These are phyloP conservation scores for Sanguinoderma infundibulare DNA, from an alignment of 1,284 basidiomycete species.

Conservation along the genomic window DNA sequence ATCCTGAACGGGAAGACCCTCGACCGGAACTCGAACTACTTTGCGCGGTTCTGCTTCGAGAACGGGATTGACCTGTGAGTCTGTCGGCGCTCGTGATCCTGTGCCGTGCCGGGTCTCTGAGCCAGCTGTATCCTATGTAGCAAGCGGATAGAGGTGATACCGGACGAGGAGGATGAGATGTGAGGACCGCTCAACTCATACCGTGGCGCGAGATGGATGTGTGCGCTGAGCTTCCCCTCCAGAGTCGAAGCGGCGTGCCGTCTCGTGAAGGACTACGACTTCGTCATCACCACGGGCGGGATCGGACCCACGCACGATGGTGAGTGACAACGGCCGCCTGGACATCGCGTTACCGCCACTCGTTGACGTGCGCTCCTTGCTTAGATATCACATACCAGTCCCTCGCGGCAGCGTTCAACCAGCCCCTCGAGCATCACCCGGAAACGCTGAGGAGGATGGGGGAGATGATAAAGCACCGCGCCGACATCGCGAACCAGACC, in stretches of 20 bases:
- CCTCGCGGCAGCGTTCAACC: constrained; percentile 85
- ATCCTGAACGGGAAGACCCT: constrained; percentile 88
- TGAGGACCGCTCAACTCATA: constrained; percentile 43
- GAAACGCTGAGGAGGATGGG: constrained; percentile 86
- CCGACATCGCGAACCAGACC: constrained; percentile 61
- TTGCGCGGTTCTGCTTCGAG: constrained; percentile 88
- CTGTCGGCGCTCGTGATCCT: constrained; percentile 33
- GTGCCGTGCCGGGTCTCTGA: neutral
- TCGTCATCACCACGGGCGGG: constrained; percentile 86
- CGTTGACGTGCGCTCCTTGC: neutral
- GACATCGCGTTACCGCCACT: neutral
- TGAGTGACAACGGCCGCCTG: constrained; percentile 33
- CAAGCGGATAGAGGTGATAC: constrained; percentile 89
- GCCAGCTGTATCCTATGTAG: constrained; percentile 40
- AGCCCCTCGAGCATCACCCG: constrained; percentile 74
- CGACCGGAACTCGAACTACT: constrained; percentile 86
- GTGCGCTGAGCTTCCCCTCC: neutral
- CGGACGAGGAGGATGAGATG: constrained; percentile 92
- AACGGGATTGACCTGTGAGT: constrained; percentile 84
- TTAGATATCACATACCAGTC: constrained; percentile 89
- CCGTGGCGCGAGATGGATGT: neutral
- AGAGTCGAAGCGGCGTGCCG: constrained; percentile 84
- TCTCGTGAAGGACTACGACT: constrained; percentile 84
- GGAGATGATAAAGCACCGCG: constrained; percentile 62
- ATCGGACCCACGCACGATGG: constrained; percentile 91